These are phyloP conservation scores for Hypoxylon rickii DNA, from an alignment of 495 filamentous ascomycete genomes.

Conservation along the genomic window DNA sequence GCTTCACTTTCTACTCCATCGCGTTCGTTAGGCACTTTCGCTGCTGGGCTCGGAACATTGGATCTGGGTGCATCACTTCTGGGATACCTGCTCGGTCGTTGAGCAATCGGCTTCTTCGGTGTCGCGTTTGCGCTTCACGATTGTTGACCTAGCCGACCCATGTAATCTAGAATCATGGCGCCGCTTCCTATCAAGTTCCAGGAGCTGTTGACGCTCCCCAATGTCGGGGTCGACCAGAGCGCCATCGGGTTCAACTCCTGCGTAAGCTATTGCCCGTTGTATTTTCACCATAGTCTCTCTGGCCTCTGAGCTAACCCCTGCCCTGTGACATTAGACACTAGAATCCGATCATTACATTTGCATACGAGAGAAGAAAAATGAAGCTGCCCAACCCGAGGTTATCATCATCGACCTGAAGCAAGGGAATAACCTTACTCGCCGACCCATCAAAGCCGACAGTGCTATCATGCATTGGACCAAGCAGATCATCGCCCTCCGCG, in stretches of 20 bases:
- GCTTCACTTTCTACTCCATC: slow-evolving; percentile 5
- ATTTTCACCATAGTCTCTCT: not conserved
- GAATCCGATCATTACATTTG: slow-evolving; percentile 97
- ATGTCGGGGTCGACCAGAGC: slow-evolving; percentile 77
- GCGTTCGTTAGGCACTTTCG: slow-evolving; percentile 3
- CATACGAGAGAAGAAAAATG: slow-evolving; percentile 86
- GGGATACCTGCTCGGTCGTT: slow-evolving; percentile 9
- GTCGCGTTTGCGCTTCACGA: slow-evolving; percentile 26
- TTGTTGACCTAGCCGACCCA: slow-evolving; percentile 24
- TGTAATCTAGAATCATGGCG: slow-evolving; percentile 49
- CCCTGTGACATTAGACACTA: slow-evolving; percentile 69
- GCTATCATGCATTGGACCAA: slow-evolving; percentile 98
- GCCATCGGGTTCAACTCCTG: slow-evolving; percentile 97
- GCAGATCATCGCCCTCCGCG: slow-evolving; percentile 95
- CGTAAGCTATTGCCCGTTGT: slow-evolving; percentile 62
- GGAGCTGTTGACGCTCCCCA: slow-evolving; percentile 85
- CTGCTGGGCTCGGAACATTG: slow-evolving; percentile 11
- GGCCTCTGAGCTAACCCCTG: slow-evolving; percentile 22
- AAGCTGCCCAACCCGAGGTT: slow-evolving; percentile 82
- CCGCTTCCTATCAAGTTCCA: slow-evolving; percentile 89
- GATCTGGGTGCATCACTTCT: slow-evolving; percentile 16
- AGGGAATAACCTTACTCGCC: slow-evolving; percentile 85
- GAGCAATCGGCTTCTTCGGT: slow-evolving; percentile 14
- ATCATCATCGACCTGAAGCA: slow-evolving; percentile 97
- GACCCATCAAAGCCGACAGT: slow-evolving; percentile 98